Evolutionary conservation across 1,284 basidiomycete genomes (phyloP), one percentile per base, ranked within the genome.

Genomic region (Fomitopsis schrenkii): DNA sequence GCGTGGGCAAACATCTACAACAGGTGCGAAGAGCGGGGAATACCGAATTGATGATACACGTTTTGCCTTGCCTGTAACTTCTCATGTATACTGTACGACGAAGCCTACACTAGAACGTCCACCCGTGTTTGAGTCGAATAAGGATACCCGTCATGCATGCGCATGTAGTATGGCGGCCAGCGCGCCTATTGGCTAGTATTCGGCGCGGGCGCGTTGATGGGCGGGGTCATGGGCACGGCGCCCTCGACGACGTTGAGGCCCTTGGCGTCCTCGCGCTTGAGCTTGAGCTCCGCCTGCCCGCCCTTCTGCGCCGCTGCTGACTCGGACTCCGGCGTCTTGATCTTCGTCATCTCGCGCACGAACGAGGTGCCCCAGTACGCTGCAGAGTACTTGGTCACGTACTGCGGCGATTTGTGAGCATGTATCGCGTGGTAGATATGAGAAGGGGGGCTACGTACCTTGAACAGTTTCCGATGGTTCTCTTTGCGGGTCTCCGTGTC

Each of bases 391-490:
- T 96, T 96, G 77, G 88, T 90, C 64, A 97, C 93, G 75, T 97
- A 97, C 79, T 80, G 60, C 22, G 58, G 22, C 5, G 28, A 2
- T 3, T 15, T 14, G 46, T 57, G 12, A 65, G 61, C 33, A 57
- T 41, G 7, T 8, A 44, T 59, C 35, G 53, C 55, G 36, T 48
- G 38, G 33, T 50, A 28, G n/a, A 33, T 46, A 33, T 33, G 33
- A 36, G 48, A n/a, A 48, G 36, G 42, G 48, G 52, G 44, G n/a
- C 3, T n/a, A 72, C 74, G 60, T 70, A 84, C 83, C 70, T 94
- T 93, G 82, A 94, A 96, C 65, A 99, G 80, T 77, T 99, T 99
- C 66, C 90, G 83, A 75, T 97, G 95, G 78, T 98, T 98, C 76
- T 94, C 91, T 44, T 90, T 88, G 22, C 94, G 85, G 54, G 84